A percentile compares a stretch with the other conserved stretches of the same genome.
These are phyloP conservation scores for Pseudogymnoascus sp. DNA, from an alignment of 2,329 filamentous ascomycete species.

Conservation along the genomic window DNA sequence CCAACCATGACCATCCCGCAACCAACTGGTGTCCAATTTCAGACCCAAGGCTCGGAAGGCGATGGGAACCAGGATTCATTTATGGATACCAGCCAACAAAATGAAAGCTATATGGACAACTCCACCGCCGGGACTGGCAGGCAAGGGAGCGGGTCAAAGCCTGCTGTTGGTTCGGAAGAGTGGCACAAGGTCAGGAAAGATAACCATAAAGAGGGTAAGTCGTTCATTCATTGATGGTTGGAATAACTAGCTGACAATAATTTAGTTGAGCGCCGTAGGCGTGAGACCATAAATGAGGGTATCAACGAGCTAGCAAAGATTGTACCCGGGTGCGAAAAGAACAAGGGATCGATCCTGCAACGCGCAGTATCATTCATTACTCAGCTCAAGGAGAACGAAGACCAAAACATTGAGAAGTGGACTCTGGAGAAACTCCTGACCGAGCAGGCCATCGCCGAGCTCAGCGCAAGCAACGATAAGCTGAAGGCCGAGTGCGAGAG, in stretches of 20 bases:
- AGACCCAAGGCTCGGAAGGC: slow-evolving; percentile 34
- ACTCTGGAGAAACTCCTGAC: slow-evolving; percentile 83
- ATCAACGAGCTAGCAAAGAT: slow-evolving; percentile 98
- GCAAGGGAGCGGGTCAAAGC: slow-evolving; percentile 47
- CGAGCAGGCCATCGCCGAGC: slow-evolving; percentile 80
- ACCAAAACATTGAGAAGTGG: slow-evolving; percentile 91
- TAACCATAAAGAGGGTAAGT: slow-evolving; percentile 94
- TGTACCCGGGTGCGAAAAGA: slow-evolving; percentile 95
- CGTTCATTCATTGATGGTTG: background rate
- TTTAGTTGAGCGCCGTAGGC: slow-evolving; percentile 85
- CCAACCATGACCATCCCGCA: slow-evolving; percentile 47
- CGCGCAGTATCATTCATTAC: slow-evolving; percentile 91
- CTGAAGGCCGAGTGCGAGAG: slow-evolving; percentile 72
- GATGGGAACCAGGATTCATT: slow-evolving; percentile 32
- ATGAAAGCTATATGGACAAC: slow-evolving; percentile 30
- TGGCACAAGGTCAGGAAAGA: slow-evolving; percentile 97
- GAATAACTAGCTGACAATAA: slow-evolving; percentile 18
- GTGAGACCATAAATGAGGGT: slow-evolving; percentile 97
- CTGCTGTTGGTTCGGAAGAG: slow-evolving; percentile 88
- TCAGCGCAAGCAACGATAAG: slow-evolving; percentile 80
- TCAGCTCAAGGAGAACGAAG: slow-evolving; percentile 88
- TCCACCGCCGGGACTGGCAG: slow-evolving; percentile 35
- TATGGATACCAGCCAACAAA: slow-evolving; percentile 30
- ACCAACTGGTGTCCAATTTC: slow-evolving; percentile 45
- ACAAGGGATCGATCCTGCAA: slow-evolving; percentile 93